Base-by-base conservation (phyloP, 352 stramenopile species). In the Globisporangium recalcitrans region DNA sequence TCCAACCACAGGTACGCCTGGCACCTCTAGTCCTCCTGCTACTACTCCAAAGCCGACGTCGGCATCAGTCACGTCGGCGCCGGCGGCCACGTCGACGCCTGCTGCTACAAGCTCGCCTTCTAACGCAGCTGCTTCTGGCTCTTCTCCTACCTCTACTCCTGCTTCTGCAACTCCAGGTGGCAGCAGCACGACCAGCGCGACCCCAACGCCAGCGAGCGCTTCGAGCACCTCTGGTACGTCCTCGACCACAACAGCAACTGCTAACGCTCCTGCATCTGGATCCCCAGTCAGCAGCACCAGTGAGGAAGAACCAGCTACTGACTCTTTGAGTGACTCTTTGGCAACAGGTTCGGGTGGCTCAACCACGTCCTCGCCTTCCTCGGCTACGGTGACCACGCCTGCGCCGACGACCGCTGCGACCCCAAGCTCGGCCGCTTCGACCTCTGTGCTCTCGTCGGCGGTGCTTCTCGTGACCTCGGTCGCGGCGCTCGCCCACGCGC, bases 311-410 rank as follows among this genome's bases (percentile, higher is more conserved):
- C n/a, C 26, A 54, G 48, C 4, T 19, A 54, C 48, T 54, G 48
- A 54, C 48, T 54, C 48, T 54, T 26, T 54, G 48, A 16, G 38
- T 54, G 48, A 22, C 19, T 54, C 48, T 24, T 54, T 54, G 26
- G 10, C 7, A 21, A 54, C 48, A 54, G 48, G 48, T 21, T 54
- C 48, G 26, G 38, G 26, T 14, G 24, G 16, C 26, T 54, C 48
- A 2, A 54, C 24, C 14, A 13, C 48, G 24, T 54, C 48, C 14
- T 54, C 48, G 46, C 46, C 46, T 4, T 29, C 46, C 9, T 52
- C 46, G 26, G 24, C 24, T 7, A 54, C 48, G 2, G 48, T 54
- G 48, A 54, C 48, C 14, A 21, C 48, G 48, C 48, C 48, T 14
- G 4, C 26, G 8, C 48, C 48, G 4, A 54, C 48, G 13, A 54